These are phyloP conservation scores for Colletotrichum australisinense DNA, from an alignment of 2,329 filamentous ascomycete genomes.

Conservation along the genomic window DNA sequence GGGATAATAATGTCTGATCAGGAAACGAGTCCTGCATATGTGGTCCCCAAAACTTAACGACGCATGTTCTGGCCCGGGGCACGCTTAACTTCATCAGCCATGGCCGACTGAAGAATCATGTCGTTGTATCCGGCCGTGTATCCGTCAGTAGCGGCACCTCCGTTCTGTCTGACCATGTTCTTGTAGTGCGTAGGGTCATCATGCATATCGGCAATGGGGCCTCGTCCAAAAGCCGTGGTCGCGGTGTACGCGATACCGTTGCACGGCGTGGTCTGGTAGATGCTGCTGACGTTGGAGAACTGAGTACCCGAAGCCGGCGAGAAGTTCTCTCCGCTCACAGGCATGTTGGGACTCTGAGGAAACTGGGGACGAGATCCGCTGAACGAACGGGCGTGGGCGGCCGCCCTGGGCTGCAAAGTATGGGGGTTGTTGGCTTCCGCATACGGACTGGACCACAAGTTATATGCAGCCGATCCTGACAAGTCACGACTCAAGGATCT, in stretches of 20 bases:
- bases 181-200: constrained; percentile 37
- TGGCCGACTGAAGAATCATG: constrained; percentile 34
- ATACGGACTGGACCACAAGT: constrained; percentile 23
- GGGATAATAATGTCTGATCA: background rate
- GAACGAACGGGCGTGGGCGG: constrained; percentile 18
- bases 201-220: constrained; percentile 24
- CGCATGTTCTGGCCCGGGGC: constrained; percentile 22
- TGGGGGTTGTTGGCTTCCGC: constrained; percentile 17
- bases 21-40: background rate
- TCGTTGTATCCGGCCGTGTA: constrained; percentile 36
- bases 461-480: constrained; percentile 10
- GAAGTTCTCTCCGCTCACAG: constrained; percentile 35
- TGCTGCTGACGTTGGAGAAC: constrained; percentile 63
- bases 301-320: constrained; percentile 43
- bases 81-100: constrained; percentile 30
- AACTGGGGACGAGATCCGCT: constrained; percentile 35
- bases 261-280: constrained; percentile 60
- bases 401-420: constrained; percentile 16
- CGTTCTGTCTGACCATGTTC: constrained; percentile 34
- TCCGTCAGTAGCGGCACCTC: constrained; percentile 35
- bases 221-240: constrained; percentile 31
- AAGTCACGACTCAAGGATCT: constrained; percentile 34
- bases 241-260: constrained; percentile 38
- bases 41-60: constrained; percentile 9
- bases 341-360: constrained; percentile 35